These are phyloP conservation scores for Tolypocladium cylindrosporum DNA, from an alignment of 2,329 filamentous ascomycete species.

Conservation along the genomic window DNA sequence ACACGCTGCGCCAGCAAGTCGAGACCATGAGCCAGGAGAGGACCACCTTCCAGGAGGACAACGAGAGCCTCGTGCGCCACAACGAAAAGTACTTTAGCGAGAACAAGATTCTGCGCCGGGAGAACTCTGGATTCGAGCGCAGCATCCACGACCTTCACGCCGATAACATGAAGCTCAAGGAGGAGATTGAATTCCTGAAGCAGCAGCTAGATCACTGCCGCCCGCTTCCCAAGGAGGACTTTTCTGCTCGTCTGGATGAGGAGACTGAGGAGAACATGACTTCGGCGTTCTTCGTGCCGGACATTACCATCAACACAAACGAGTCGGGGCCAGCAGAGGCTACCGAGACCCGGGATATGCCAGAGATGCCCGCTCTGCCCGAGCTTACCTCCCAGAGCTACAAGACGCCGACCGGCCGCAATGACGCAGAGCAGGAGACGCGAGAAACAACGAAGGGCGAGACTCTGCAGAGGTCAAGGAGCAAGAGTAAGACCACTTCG, in stretches of 20 bases:
- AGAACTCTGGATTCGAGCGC: conserved; percentile 38
- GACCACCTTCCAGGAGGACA: conserved; percentile 36
- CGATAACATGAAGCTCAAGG: conserved; percentile 35
- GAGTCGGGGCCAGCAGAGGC: conserved; percentile 19
- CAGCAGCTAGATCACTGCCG: conserved; percentile 33
- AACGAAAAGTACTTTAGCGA: conserved; percentile 46
- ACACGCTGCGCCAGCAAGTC: conserved; percentile 27
- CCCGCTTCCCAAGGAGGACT: conserved; percentile 25
- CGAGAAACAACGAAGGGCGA: conserved; percentile 18
- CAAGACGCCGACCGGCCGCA: conserved; percentile 14
- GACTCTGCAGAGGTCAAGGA: conserved; percentile 14
- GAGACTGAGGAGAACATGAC: conserved; percentile 44
- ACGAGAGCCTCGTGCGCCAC: conserved; percentile 40
- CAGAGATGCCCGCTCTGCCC: conserved; percentile 15
- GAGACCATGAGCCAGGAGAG: conserved; percentile 32
- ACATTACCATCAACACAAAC: conserved; percentile 43
- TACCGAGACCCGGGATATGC: conserved; percentile 20
- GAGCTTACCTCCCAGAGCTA: conserved; percentile 23
- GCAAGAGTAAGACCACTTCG: conserved; percentile 14
- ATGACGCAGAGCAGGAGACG: conserved; percentile 18
- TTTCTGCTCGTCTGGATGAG: conserved; percentile 22
- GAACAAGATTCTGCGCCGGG: conserved; percentile 36
- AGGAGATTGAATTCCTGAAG: conserved; percentile 35
- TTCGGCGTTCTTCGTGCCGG: conserved; percentile 47
- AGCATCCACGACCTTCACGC: conserved; percentile 34